Evolutionary conservation across 352 stramenopile genomes (phyloP), one percentile per base, ranked within the genome.

Genomic region (Aphanomyces stellatus): DNA sequence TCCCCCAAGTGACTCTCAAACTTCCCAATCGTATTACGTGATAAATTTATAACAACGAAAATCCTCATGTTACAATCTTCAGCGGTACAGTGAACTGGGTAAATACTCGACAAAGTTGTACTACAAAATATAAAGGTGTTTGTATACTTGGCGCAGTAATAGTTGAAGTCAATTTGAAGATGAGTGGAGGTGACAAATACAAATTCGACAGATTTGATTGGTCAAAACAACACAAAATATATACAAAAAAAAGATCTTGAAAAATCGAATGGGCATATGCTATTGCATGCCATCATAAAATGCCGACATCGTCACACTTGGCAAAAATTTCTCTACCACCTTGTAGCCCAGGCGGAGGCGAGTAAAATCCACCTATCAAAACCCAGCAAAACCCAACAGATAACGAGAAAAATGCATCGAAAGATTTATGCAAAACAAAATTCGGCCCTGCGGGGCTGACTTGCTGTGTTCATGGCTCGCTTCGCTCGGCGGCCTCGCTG

Each of bases 71-170:
- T n/a, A n/a, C n/a, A n/a, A n/a, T n/a, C 55, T 64, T 33, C 17
- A 35, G 77, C n/a, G 74, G 76, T 27, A 77, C 72, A 0, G 65
- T 80, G 0, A 74, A 68, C 53, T 78, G 78, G 61, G 61, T 61
- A 35, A 59, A 33, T 11, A 17, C n/a, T 43, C 37, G 37, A 10
- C 37, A 43, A 17, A 43, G 37, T 43, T 43, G 10, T 17, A 43
- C 37, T 17, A 43, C 10, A 10, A 43, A 10, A 43, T 43, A 43
- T 43, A 43, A 17, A 43, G 37, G 37, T 17, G 37, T 43, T 43
- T 43, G 37, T 43, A 43, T 43, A 17, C n/a, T n/a, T n/a, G n/a
- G n/a, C n/a, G n/a, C n/a, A n/a, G n/a, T n/a, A n/a, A n/a, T n/a
- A n/a, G n/a, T n/a, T n/a, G n/a, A n/a, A n/a, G n/a, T n/a, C n/a